phyloP scores from a whole-genome alignment of 768 basidiomycete genomes.

The Erythrobasidium yunnanense region DNA sequence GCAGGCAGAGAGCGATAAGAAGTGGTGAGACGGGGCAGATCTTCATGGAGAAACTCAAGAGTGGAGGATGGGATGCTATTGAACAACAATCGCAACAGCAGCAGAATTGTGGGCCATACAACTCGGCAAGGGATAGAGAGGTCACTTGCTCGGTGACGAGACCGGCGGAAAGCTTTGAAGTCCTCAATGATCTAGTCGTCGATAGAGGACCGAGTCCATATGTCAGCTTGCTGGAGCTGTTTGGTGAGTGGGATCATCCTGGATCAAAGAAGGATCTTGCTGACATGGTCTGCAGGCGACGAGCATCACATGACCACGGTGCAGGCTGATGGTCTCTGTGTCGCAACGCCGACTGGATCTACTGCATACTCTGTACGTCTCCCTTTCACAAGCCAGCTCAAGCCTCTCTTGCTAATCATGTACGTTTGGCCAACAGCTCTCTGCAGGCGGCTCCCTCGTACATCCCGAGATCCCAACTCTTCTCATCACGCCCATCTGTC shows the following conservation, averaged over 20 bases:
- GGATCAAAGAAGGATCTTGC: too few relatives aligned
- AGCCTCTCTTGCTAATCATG: background rate
- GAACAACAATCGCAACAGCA: constrained; percentile 50
- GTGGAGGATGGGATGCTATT: constrained; percentile 89
- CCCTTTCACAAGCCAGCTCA: too few relatives aligned
- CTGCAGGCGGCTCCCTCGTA: constrained; percentile 92
- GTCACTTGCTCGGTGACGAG: constrained; percentile 96
- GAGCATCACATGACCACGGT: constrained; percentile 99
- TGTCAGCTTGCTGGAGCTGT: constrained; percentile 86
- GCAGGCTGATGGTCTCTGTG: constrained; percentile 89
- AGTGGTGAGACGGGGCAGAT: constrained; percentile 91
- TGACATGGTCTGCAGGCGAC: too few relatives aligned
- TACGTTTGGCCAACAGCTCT: constrained; percentile 49
- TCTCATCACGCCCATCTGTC: constrained; percentile 93
- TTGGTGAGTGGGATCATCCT: constrained; percentile 55
- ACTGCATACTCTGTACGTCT: constrained; percentile 97
- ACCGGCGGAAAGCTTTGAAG: constrained; percentile 92
- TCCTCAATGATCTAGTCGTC: constrained; percentile 91
- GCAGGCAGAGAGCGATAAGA: constrained; percentile 65
- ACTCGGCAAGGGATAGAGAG: constrained; percentile 68
- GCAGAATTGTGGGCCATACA: constrained; percentile 27
- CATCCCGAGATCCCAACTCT: constrained; percentile 96
- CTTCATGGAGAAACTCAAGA: constrained; percentile 83
- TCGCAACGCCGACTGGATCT: constrained; percentile 92
- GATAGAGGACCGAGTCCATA: constrained; percentile 97